Conservation (phyloP, 176 grass and related monocot genomes). For the Musa beccarii region DNA sequence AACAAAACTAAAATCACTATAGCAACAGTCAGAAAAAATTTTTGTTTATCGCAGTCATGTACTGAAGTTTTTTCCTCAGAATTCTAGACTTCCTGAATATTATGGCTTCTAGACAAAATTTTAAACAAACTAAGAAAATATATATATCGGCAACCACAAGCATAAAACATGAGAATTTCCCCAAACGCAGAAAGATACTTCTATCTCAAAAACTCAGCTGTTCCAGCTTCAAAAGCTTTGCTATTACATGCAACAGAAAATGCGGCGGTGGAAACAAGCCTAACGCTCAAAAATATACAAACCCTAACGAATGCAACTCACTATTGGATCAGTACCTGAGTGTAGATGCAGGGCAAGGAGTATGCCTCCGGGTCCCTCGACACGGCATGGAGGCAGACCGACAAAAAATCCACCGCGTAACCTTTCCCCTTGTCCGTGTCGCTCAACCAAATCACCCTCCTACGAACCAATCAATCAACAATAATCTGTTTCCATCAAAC, state of each 20-base stretch:
- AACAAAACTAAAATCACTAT: neutral
- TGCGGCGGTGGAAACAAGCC: neutral
- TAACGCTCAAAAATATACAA: neutral
- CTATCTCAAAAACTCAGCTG: too few relatives aligned
- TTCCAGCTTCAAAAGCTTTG: too few relatives aligned
- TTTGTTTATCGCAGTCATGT: neutral
- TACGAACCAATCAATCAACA: conserved; percentile 12
- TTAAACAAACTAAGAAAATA: too few relatives aligned
- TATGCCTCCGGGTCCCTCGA: conserved; percentile 81
- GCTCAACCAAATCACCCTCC: conserved; percentile 93
- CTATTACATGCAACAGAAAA: too few relatives aligned
- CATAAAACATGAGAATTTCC: too few relatives aligned
- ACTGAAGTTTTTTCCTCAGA: neutral
- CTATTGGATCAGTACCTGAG: conserved; percentile 46
- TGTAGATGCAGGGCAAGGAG: conserved; percentile 66
- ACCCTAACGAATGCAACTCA: neutral
- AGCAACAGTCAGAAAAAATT: neutral
- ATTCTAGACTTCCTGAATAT: too few relatives aligned
- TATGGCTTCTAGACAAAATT: too few relatives aligned
- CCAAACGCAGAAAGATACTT: too few relatives aligned
- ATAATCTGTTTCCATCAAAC: neutral
- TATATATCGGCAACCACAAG: too few relatives aligned
- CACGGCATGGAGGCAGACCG: conserved; percentile 75
- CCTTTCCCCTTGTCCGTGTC: conserved; percentile 55
- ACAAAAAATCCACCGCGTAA: conserved; percentile 71